Percentiles rank a stretch among this genome's conserved stretches.
Conservation (phyloP, 2,329 filamentous ascomycete genomes). For the Colletotrichum liriopes region DNA sequence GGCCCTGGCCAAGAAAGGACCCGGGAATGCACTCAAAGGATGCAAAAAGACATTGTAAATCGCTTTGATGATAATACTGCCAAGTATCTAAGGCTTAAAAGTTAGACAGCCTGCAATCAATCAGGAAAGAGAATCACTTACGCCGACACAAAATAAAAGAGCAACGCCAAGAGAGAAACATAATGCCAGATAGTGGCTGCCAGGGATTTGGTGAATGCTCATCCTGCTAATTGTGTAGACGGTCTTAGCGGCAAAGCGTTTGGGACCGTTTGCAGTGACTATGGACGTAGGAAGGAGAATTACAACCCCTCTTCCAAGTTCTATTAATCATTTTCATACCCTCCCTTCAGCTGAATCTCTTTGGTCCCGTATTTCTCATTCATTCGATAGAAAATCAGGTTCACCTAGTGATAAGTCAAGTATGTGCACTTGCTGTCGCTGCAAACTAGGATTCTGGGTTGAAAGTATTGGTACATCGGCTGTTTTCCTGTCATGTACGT, state of each 20-base stretch:
- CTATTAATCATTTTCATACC: no score
- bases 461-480: not conserved
- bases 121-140: not conserved
- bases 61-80: not conserved
- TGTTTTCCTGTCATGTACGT: not conserved
- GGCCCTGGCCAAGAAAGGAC: not conserved
- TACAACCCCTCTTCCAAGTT: no score
- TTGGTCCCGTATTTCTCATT: no score
- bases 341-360: no score
- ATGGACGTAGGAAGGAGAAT: no score
- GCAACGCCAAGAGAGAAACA: not conserved
- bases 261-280: no score
- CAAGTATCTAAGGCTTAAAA: not conserved
- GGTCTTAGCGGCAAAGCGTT: no score
- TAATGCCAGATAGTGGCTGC: not conserved
- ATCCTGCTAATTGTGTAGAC: not conserved
- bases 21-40: not conserved
- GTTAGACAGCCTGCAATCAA: not conserved
- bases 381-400: no score
- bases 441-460: no score
- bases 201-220: not conserved
- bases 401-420: no score
- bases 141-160: not conserved
- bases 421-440: no score
- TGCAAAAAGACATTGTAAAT: not conserved